Percentiles rank a stretch among this genome's conserved stretches.
Evolutionary conservation across 2,329 filamentous ascomycete genomes (phyloP).

Genomic region (Ramularia collo-cygni): DNA sequence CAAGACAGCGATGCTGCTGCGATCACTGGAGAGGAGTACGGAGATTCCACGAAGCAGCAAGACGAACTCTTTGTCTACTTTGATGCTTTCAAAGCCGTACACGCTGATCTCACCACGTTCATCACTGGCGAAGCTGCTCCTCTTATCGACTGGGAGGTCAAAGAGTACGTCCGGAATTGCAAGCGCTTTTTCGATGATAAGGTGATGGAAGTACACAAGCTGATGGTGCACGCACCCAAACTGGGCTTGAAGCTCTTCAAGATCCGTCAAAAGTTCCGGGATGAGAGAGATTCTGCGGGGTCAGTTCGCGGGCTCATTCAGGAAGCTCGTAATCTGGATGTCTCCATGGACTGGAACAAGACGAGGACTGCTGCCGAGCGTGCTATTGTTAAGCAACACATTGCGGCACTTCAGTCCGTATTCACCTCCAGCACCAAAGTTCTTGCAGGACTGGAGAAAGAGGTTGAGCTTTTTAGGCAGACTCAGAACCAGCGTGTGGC

Average conservation of each 20-base stretch:
- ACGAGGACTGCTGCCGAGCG: constrained; percentile 56
- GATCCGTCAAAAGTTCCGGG: constrained; percentile 39
- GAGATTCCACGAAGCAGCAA: constrained; percentile 77
- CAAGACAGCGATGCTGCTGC: constrained; percentile 48
- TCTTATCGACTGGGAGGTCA: constrained; percentile 67
- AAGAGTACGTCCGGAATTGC: constrained; percentile 30
- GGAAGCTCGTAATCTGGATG: constrained; percentile 59
- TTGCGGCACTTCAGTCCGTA: constrained; percentile 53
- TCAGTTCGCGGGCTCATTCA: constrained; percentile 66
- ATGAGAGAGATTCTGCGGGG: constrained; percentile 46
- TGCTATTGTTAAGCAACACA: constrained; percentile 55
- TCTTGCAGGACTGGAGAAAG: constrained; percentile 52
- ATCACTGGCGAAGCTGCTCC: constrained; percentile 71
- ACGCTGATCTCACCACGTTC: constrained; percentile 71
- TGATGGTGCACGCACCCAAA: constrained; percentile 63
- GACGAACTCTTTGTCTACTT: constrained; percentile 86
- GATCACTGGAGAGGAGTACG: constrained; percentile 82
- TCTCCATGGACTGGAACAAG: constrained; percentile 50
- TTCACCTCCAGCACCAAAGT: constrained; percentile 47
- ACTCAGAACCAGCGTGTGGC: constrained; percentile 82
- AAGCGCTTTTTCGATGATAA: constrained; percentile 41
- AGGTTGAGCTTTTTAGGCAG: constrained; percentile 67
- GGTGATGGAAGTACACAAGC: constrained; percentile 47
- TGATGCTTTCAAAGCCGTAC: constrained; percentile 64
- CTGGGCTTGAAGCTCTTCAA: constrained; percentile 47